Evolutionary conservation across 306 rosid genomes (phyloP).

Genomic region (Rosa rugosa): DNA sequence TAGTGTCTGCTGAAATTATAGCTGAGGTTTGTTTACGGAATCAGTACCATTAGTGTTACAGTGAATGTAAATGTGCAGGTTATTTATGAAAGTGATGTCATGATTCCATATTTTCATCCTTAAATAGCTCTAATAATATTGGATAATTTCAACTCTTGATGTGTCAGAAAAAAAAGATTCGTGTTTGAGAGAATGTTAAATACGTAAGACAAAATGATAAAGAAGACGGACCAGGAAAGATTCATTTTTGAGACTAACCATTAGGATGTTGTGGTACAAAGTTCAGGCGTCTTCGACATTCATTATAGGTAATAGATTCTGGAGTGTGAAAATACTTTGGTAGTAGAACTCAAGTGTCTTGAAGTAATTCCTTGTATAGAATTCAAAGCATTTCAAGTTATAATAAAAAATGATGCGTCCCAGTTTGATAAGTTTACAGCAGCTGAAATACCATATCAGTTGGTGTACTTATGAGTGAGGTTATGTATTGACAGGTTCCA

Average conservation of each 20-base stretch:
- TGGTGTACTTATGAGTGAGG: constrained; percentile 23
- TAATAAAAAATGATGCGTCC: neutral
- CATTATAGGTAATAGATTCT: neutral
- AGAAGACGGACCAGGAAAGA: constrained; percentile 2
- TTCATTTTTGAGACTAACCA: neutral
- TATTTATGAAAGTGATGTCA: neutral
- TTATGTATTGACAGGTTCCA: constrained; percentile 61
- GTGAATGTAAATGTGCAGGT: neutral
- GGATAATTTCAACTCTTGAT: neutral
- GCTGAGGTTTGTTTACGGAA: constrained; percentile 57
- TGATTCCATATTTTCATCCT: constrained; percentile 8
- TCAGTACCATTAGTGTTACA: neutral
- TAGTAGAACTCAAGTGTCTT: constrained; percentile 3
- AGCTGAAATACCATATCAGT: neutral
- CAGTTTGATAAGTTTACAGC: constrained; percentile 3
- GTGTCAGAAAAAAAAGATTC: neutral
- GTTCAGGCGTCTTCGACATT: neutral
- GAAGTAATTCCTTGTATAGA: neutral
- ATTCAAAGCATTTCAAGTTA: neutral
- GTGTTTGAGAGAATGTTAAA: neutral
- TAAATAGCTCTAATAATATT: neutral
- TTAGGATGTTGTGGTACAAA: neutral
- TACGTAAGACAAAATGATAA: neutral
- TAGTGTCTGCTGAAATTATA: constrained; percentile 74
- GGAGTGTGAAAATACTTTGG: neutral